phyloP scores from a whole-genome alignment of 257 asterid genomes.

The Nyctanthes arbortristis region DNA sequence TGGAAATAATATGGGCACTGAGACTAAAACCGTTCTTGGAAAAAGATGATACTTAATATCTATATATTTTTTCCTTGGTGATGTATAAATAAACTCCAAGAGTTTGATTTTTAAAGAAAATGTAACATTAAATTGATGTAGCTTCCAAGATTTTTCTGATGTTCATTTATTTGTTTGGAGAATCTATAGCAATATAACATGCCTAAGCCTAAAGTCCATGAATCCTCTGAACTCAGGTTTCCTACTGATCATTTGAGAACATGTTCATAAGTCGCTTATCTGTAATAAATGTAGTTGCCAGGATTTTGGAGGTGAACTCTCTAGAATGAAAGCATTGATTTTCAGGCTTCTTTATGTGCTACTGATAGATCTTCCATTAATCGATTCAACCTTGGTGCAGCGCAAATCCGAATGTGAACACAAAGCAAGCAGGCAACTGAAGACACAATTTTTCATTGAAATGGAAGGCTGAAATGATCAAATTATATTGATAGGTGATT shows the following conservation, averaged over 20 bases:
- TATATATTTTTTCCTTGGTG: background rate
- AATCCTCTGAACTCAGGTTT: too few species aligned
- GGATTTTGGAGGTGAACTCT: conserved; percentile 13
- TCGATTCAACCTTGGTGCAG: conserved; percentile 49
- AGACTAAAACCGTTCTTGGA: conserved; percentile 62
- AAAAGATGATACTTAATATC: conserved; percentile 61
- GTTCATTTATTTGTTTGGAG: background rate
- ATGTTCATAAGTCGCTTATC: too few species aligned
- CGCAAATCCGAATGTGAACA: conserved; percentile 99
- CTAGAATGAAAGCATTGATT: conserved; percentile 1
- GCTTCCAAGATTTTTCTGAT: conserved; percentile 35
- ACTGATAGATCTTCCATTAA: conserved; percentile 12
- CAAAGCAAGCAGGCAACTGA: conserved; percentile 94
- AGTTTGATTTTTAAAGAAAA: conserved; percentile 21
- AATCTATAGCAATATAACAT: too few species aligned
- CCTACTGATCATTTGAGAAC: too few species aligned
- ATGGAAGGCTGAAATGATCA: conserved; percentile 97
- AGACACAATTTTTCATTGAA: conserved; percentile 97
- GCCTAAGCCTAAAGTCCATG: too few species aligned
- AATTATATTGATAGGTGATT: conserved; percentile 85
- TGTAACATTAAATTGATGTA: conserved; percentile 36
- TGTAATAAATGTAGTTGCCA: background rate
- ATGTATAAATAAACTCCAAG: conserved; percentile 1
- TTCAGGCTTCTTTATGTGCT: conserved; percentile 1
- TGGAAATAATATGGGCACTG: conserved; percentile 64